Base-by-base conservation (phyloP, 202 grass and related monocot genomes). In the Dendrocalamus latiflorus region DNA sequence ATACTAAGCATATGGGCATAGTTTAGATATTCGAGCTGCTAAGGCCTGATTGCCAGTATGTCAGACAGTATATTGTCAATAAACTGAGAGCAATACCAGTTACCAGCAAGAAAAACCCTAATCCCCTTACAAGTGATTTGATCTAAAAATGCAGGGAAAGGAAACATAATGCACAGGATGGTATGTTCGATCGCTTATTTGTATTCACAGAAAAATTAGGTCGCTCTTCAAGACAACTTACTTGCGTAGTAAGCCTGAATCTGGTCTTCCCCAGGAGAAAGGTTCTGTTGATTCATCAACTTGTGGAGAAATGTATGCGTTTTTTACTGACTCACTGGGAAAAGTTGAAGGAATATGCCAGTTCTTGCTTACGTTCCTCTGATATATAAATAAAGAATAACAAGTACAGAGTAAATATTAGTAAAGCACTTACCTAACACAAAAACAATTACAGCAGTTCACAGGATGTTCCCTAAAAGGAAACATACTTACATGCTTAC, bases 301-400 rank as follows among this genome's bases (percentile, higher is more conserved):
- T 87, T 98, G 89, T 48, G 95, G 95, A 48, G 83, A 89, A 81
- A 73, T 88, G 51, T 98, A 98, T 83, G 87, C 95, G 72, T 34
- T 91, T 68, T 87, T 78, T 66, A 98, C 95, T 77, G 83, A 61
- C 17, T 93, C 88, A 90, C 92, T 93, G 70, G 95, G 95, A 91
- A 95, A 98, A 65, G 82, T 88, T 68, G 92, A 75, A 80, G 95
- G 83, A 57, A 98, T 86, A 81, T 95, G 91, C 95, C 95, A 98
- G 60, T 98, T 98, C 85, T 98, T 98, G 90, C 95, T 98, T 53
- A 95, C 82, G 49, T 98, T 95, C 87, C 95, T 93, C 92, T 98
- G 90, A 62, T 61, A 55, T 55, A n/a, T 21, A 88, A 76, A 75
- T 50, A 76, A 71, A 72, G 33, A 54, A 79, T 18, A 72, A 66